Percentiles rank a stretch among this genome's conserved stretches.
These are phyloP conservation scores for Trichosporon sp. DNA, from an alignment of 1,284 basidiomycete species.

Conservation along the genomic window DNA sequence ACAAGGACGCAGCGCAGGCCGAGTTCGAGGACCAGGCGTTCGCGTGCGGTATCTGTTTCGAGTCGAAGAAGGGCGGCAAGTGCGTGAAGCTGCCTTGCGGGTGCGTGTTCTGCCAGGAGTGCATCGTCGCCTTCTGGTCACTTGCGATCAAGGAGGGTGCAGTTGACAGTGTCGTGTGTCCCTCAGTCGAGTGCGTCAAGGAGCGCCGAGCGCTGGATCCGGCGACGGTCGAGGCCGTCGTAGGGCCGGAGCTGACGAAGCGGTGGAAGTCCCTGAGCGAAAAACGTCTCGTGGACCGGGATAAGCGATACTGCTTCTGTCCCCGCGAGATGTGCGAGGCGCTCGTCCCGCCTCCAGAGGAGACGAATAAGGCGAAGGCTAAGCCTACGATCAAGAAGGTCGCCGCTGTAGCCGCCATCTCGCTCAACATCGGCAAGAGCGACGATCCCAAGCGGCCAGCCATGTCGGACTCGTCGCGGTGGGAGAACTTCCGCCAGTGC, in stretches of 20 bases:
- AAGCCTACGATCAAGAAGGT: not conserved
- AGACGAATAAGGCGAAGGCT: not conserved
- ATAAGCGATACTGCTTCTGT: conserved; percentile 40
- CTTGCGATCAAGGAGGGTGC: conserved; percentile 45
- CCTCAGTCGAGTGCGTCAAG: conserved; percentile 41
- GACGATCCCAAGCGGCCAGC: not conserved
- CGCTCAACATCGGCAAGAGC: conserved; percentile 17
- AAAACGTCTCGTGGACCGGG: conserved; percentile 37
- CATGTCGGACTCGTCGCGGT: conserved; percentile 4
- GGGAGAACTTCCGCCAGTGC: conserved; percentile 37
- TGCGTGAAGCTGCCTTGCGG: conserved; percentile 41
- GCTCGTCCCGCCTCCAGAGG: conserved; percentile 36
- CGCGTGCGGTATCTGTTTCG: conserved; percentile 46
- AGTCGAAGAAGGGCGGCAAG: conserved; percentile 39
- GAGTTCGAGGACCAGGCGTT: conserved; percentile 39
- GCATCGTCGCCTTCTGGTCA: conserved; percentile 41
- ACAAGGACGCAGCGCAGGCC: conserved; percentile 27
- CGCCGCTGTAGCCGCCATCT: no score
- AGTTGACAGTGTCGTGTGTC: conserved; percentile 42
- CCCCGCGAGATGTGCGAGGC: conserved; percentile 44
- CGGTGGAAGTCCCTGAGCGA: conserved; percentile 37
- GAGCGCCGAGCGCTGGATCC: conserved; percentile 22
- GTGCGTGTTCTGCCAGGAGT: conserved; percentile 44
- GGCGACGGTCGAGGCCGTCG: conserved; percentile 53
- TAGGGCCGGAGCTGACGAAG: conserved; percentile 30